Evolutionary conservation across 2,329 filamentous ascomycete genomes (phyloP).

Genomic region (Lachnellula occidentalis): DNA sequence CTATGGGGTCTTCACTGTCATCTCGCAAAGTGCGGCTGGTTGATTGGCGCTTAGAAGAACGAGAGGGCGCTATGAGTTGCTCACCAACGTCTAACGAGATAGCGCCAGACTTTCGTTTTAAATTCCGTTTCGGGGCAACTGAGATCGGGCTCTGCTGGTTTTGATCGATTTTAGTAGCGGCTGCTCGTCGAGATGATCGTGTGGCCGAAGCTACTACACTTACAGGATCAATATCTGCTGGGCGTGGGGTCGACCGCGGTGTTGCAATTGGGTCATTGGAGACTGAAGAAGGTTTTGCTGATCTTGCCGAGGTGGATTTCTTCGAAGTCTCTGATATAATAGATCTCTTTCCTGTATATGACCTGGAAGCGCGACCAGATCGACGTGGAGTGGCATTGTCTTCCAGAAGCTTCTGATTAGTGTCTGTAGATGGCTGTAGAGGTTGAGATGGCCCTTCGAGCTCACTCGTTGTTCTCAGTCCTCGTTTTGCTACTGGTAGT

Average conservation of each 20-base stretch:
- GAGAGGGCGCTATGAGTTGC: conserved; percentile 3
- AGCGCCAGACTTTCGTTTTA: conserved; percentile 4
- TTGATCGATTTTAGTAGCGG: not conserved
- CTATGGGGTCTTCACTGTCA: conserved; percentile 23
- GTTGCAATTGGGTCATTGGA: not conserved
- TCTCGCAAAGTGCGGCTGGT: conserved; percentile 2
- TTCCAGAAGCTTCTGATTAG: not conserved
- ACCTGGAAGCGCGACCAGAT: not conserved
- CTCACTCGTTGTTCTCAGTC: conserved; percentile 6
- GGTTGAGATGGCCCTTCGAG: conserved; percentile 7
- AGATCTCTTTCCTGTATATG: not conserved
- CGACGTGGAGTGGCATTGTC: not conserved
- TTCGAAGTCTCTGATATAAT: not conserved
- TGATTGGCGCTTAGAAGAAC: conserved; percentile 21
- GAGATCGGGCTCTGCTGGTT: not conserved
- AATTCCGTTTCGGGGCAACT: not conserved
- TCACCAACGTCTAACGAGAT: not conserved
- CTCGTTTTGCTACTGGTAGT: not conserved
- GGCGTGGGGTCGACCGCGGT: not conserved
- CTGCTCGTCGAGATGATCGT: not conserved
- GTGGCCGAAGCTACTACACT: not conserved
- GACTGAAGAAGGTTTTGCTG: not conserved
- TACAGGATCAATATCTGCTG: not conserved
- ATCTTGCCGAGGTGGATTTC: not conserved
- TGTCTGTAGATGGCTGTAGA: conserved; percentile 1